Evolutionary conservation across 164 flowering plant genomes (phyloP), one percentile per base, ranked within the genome.

Genomic region (Vitis rupestris): DNA sequence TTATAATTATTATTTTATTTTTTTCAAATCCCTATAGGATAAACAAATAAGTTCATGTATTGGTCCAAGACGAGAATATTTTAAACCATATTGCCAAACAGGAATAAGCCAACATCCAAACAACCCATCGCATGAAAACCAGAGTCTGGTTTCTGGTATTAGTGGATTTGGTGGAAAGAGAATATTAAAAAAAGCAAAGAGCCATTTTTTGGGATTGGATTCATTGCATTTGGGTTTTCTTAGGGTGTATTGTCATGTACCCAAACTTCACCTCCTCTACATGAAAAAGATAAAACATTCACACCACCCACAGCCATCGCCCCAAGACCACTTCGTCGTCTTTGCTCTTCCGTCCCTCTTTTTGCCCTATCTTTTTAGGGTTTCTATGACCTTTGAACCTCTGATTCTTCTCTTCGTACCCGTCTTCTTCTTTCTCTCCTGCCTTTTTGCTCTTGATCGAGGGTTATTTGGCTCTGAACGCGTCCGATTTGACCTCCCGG

Each of bases 331-430:
- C 63, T 6, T 56, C 64, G 17, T 44, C n/a, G 44, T 30, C 69
- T 2, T 16, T 9, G 48, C 58, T 47, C 68, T 67, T 63, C 51
- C 56, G 9, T 70, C 72, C 8, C 57, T 70, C 54, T 83, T 86
- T 84, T 86, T 81, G 73, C 87, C 89, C 86, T 79, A 77, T 79
- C 27, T 77, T 73, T 66, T 73, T 83, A 82, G 89, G 87, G 87
- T 82, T 85, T 71, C 51, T 74, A 59, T 23, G 66, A 48, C 52
- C 77, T 30, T 59, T 3, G 59, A 54, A 62, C 70, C 44, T 37
- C 7, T 37, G 44, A 37, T 37, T 37, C 44, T 37, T 29, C 66
- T 15, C 57, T 15, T 17, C 47, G 30, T 23, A 23, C 13, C 61
- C 13, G 15, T 51, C 17, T 52, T 53, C 69, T 11, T 27, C 51